phyloP scores from a whole-genome alignment of 2,329 filamentous ascomycete species.

The Nigrospora sphaerica region DNA sequence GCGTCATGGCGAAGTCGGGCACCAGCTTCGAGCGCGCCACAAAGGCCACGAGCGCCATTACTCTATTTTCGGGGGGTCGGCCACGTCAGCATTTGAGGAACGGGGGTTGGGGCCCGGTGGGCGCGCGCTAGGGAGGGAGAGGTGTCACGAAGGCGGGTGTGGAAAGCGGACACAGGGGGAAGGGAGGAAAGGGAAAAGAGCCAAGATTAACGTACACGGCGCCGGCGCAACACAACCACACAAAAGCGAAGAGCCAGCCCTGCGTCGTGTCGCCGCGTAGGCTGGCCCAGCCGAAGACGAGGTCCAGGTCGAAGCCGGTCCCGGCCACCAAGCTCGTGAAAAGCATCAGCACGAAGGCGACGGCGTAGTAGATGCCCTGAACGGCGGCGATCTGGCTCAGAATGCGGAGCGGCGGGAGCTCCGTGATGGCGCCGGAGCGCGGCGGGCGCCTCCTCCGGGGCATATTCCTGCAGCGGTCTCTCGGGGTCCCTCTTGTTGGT shows the following conservation, averaged over 20 bases:
- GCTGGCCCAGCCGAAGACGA: constrained; percentile 52
- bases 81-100: not conserved
- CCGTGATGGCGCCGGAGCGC: constrained; percentile 51
- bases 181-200: not conserved
- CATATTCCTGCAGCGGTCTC: constrained; percentile 21
- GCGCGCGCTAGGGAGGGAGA: too few species aligned
- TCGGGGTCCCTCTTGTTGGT: too few species aligned
- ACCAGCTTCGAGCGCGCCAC: constrained; percentile 89
- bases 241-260: constrained; percentile 52
- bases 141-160: constrained; percentile 2
- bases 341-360: constrained; percentile 43
- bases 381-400: constrained; percentile 51
- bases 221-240: constrained; percentile 48
- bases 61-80: constrained; percentile 39
- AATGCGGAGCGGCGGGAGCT: constrained; percentile 55
- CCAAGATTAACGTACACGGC: constrained; percentile 35
- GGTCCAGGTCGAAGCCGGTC: constrained; percentile 41
- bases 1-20: constrained; percentile 85
- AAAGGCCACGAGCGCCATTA: constrained; percentile 74
- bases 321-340: constrained; percentile 55
- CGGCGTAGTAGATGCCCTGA: constrained; percentile 48
- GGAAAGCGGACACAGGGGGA: not conserved
- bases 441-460: constrained; percentile 49
- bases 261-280: constrained; percentile 55
- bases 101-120: too few species aligned